Conservation (phyloP, 1,139 yeast species). For the Suhomyces anneliseae region DNA sequence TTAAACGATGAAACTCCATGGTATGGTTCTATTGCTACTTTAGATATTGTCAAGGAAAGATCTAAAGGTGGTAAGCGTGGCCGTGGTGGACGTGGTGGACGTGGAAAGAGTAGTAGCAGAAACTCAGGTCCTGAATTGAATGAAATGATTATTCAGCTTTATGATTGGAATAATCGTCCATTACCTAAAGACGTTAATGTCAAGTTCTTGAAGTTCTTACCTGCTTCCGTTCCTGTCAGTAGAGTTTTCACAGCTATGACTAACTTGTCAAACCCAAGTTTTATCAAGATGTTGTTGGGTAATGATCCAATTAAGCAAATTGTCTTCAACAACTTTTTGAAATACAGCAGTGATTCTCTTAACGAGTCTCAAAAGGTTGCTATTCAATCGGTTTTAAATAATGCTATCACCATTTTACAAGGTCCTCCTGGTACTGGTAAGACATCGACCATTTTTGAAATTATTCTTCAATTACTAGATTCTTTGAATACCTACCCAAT, state of each 20-base stretch:
- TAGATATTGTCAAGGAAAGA: slow-evolving; percentile 29
- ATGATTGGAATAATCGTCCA: slow-evolving; percentile 55
- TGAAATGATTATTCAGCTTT: slow-evolving; percentile 51
- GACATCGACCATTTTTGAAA: slow-evolving; percentile 65
- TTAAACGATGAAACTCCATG: slow-evolving; percentile 38
- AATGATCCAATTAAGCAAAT: slow-evolving; percentile 60
- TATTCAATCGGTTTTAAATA: slow-evolving; percentile 66
- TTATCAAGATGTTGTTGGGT: slow-evolving; percentile 59
- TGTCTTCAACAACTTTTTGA: slow-evolving; percentile 53
- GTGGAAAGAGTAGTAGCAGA: slow-evolving; percentile 18
- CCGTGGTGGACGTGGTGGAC: slow-evolving; percentile 28
- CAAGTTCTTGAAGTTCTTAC: slow-evolving; percentile 49
- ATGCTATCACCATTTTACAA: slow-evolving; percentile 62
- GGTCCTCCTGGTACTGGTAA: slow-evolving; percentile 76
- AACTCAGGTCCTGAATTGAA: slow-evolving; percentile 19
- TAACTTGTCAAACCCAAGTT: slow-evolving; percentile 55
- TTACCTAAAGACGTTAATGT: slow-evolving; percentile 47
- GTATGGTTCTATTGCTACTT: slow-evolving; percentile 50
- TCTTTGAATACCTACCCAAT: slow-evolving; percentile 61
- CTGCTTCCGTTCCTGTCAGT: slow-evolving; percentile 62
- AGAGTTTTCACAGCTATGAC: slow-evolving; percentile 67
- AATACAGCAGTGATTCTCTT: slow-evolving; percentile 47
- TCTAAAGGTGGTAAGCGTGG: slow-evolving; percentile 20
- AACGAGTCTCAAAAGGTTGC: slow-evolving; percentile 70
- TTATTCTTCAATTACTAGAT: slow-evolving; percentile 58